Evolutionary conservation across 768 basidiomycete genomes (phyloP).

Genomic region (Russula compacta): DNA sequence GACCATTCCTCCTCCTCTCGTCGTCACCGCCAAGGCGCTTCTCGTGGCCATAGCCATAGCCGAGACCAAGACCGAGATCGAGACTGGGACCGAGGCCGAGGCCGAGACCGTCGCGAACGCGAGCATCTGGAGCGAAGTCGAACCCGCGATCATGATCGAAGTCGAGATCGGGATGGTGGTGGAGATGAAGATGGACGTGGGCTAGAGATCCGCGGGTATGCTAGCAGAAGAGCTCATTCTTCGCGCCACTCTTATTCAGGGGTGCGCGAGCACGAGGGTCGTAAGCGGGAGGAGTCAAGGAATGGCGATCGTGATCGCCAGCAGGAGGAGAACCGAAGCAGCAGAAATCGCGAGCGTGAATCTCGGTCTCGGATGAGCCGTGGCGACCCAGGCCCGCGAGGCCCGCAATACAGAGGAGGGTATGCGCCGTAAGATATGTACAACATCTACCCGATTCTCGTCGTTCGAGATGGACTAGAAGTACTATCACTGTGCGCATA

Average conservation of each 20-base stretch:
- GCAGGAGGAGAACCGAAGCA: conserved; percentile 13
- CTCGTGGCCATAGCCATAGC: neutral
- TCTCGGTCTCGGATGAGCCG: conserved; percentile 4
- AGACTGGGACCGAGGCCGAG: neutral
- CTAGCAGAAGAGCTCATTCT: neutral
- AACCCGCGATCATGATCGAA: neutral
- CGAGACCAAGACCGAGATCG: neutral
- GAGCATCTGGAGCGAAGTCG: conserved; percentile 2
- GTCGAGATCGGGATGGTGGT: conserved; percentile 17
- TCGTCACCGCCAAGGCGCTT: neutral
- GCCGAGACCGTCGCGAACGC: neutral
- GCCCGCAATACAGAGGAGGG: conserved; percentile 28
- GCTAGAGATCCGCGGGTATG: conserved; percentile 5
- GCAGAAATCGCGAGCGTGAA: conserved; percentile 4
- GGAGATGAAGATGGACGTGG: neutral
- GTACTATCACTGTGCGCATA: neutral
- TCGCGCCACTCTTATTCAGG: neutral
- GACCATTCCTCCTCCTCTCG: neutral
- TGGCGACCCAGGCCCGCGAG: conserved; percentile 20
- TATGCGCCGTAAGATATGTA: conserved; percentile 22
- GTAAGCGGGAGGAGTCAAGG: conserved; percentile 10
- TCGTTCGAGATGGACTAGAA: neutral
- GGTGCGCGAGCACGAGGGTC: neutral
- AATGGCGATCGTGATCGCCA: neutral
- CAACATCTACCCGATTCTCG: too few relatives aligned